Percentiles rank a stretch among this genome's conserved stretches.
Evolutionary conservation across 768 basidiomycete species (phyloP).

Genomic region (Leccinum pellstonianum): DNA sequence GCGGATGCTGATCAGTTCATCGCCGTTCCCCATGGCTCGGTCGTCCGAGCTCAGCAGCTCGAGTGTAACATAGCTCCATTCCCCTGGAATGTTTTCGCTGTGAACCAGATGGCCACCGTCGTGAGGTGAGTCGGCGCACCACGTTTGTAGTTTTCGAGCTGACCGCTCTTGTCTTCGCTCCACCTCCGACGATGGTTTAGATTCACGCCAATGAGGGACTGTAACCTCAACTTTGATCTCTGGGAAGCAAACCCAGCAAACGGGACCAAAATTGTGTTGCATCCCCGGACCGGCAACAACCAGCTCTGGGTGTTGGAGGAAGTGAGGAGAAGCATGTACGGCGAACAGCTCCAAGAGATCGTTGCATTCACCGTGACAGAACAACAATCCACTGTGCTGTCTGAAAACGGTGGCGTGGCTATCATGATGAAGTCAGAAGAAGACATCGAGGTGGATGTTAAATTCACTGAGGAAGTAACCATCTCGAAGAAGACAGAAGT

Average conservation of each 20-base stretch:
- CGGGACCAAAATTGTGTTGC: neutral
- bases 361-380: neutral
- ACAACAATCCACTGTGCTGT: no score
- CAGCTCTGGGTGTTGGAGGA: neutral
- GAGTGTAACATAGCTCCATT: neutral
- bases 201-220: neutral
- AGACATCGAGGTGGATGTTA: no score
- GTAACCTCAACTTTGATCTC: neutral
- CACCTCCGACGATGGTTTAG: neutral
- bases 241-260: neutral
- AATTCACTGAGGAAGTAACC: no score
- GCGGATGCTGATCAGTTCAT: neutral
- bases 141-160: neutral
- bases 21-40: neutral
- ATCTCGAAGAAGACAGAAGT: no score
- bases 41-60: neutral
- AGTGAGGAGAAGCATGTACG: neutral
- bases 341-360: no score
- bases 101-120: neutral
- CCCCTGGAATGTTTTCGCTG: neutral
- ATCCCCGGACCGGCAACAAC: neutral
- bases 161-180: neutral
- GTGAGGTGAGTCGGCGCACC: neutral
- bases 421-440: no score
- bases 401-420: no score